These are phyloP conservation scores for Phytophthora litchii DNA, from an alignment of 352 stramenopile species.

Conservation along the genomic window DNA sequence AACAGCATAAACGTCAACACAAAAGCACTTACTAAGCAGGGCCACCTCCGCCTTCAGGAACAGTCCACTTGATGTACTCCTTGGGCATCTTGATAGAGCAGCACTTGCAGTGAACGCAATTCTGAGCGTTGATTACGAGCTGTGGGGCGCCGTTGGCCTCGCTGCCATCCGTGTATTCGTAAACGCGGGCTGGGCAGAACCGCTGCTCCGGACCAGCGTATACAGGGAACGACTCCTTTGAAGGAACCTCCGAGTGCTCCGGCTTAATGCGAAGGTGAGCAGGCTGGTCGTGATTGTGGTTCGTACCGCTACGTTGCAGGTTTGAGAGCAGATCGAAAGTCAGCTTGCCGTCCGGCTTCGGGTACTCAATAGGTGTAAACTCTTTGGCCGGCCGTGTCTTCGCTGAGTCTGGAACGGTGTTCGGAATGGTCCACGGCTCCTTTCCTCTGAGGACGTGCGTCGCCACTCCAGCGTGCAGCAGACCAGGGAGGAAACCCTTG, in stretches of 20 bases:
- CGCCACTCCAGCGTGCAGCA: constrained; percentile 94
- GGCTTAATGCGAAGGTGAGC: constrained; percentile 96
- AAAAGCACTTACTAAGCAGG: constrained; percentile 95
- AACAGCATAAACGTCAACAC: neutral
- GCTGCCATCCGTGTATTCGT: constrained; percentile 97
- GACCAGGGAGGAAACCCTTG: constrained; percentile 92
- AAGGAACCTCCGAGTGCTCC: constrained; percentile 85
- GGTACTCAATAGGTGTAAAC: constrained; percentile 95
- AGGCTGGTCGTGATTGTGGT: constrained; percentile 99
- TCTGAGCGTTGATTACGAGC: constrained; percentile 99
- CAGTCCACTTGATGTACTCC: constrained; percentile 99
- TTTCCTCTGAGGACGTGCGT: constrained; percentile 94
- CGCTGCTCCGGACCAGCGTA: constrained; percentile 97
- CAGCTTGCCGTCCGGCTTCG: constrained; percentile 96
- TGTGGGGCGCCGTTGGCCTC: constrained; percentile 86
- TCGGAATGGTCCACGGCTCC: constrained; percentile 96
- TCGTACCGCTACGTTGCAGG: constrained; percentile 96
- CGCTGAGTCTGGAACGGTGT: constrained; percentile 87
- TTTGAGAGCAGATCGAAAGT: constrained; percentile 99
- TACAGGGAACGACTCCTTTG: constrained; percentile 88
- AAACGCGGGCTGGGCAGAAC: constrained; percentile 98
- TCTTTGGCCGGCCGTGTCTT: constrained; percentile 93
- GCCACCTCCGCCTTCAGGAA: constrained; percentile 97
- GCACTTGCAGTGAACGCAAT: constrained; percentile 99
- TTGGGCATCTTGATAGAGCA: constrained; percentile 99